Base-by-base conservation (phyloP, 176 grass and related monocot genomes). In the Juncus effusus region DNA sequence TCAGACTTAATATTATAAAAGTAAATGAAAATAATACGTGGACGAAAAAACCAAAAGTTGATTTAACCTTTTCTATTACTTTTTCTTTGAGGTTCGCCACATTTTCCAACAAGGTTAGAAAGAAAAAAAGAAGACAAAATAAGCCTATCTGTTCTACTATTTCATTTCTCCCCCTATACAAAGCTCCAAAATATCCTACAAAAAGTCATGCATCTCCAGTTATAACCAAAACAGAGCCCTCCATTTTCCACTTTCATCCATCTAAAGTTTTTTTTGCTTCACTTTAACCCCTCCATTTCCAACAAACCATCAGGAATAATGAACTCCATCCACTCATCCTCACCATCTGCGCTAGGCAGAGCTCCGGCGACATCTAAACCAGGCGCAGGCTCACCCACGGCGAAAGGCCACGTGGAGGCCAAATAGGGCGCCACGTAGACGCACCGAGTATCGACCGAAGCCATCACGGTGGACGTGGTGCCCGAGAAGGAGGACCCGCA, bases 401-500 rank as follows among this genome's bases (percentile, higher is more conserved):
- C 14, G 11, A 64, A 76, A 0, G 84, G 77, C 87, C 79, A 83
- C 3, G 81, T 74, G 56, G 72, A 70, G 47, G 76, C 65, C 7
- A 78, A 64, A 12, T 76, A 78, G 0, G 81, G 57, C 10, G 70
- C 86, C 51, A 13, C 59, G 2, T 19, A 69, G 2, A 59, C 80
- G 6, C 56, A 62, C 7, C 84, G 73, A 4, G 82, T 88, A 84
- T 96, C 91, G 15, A 91, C 70, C n/a, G 84, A 85, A 40, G 87
- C 91, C 91, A 96, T 96, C 3, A 96, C 79, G 2, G 79, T 88
- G 10, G 82, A 83, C 38, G 84, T 64, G 5, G 87, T 76, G 54
- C 71, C 70, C 13, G 91, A 91, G 87, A 96, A 91, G 68, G 91
- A 96, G 42, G 91, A 85, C 11, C 91, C 87, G 56, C 91, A 96